Evolutionary conservation across 768 basidiomycete genomes (phyloP), one percentile per base, ranked within the genome.

Genomic region (Russula sp.): DNA sequence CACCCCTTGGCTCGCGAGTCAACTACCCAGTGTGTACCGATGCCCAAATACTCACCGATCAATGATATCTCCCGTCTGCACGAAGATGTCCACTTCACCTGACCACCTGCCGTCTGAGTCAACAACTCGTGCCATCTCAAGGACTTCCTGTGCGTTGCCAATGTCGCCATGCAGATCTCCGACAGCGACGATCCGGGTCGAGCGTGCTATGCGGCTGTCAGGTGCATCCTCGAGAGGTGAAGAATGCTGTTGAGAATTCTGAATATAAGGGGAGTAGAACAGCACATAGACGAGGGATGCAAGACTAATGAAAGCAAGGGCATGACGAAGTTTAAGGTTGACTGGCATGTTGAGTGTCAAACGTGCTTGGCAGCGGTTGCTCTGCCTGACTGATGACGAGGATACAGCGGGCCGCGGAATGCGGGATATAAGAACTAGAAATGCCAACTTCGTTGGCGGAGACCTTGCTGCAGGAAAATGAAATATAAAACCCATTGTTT

Each of bases 51-150:
- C 79, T 49, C 64, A 89, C 93, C 94, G 78, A 75, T 97, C 94
- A 59, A 98, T 90, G 37, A 97, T 94, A 74, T 98, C 94, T 3
- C 94, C 95, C 0, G 94, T 97, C 77, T 98, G 96, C 18, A 97
- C 94, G 61, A 98, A 86, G 51, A 88, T 85, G 70, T 94, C 89
- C 1, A 88, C 82, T 34, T 88, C 77, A 5, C 90, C 93, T 3
- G 84, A 83, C 96, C 96, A 98, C 59, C 86, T 78, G 1, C 86
- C 86, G 6, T 80, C 70, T 11, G 82, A 80, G 68, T 94, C 85
- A 3, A 88, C 84, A 5, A 98, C 87, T 1, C 80, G 79, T 1
- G 91, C 84, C 79, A 94, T 93, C 40, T 86, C 78, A 35, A 98
- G 77, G 22, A 98, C 93, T 47, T 78, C 81, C 66, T 81, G 82